A percentile compares a stretch with the other conserved stretches of the same genome.
phyloP scores from a whole-genome alignment of 2,329 filamentous ascomycete species.

The Microdochium nivale region DNA sequence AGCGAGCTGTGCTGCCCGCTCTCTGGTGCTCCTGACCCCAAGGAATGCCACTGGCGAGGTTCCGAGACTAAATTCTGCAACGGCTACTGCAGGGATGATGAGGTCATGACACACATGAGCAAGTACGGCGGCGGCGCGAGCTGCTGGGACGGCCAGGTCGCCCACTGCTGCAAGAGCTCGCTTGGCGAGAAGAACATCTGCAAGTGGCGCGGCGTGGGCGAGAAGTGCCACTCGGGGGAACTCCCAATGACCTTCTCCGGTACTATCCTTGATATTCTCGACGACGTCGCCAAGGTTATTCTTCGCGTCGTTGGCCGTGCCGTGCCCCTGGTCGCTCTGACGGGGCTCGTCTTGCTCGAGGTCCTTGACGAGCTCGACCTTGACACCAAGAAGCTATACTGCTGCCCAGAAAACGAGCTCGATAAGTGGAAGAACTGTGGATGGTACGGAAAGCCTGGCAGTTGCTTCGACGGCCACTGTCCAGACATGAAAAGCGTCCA shows the following conservation, averaged over 20 bases:
- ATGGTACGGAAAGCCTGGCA: constrained; percentile 25
- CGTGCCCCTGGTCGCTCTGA: constrained; percentile 2
- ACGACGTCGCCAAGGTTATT: constrained; percentile 8
- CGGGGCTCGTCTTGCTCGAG: constrained; percentile 5
- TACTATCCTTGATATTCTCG: constrained; percentile 9
- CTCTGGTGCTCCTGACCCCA: constrained; percentile 16
- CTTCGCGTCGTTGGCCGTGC: constrained; percentile 4
- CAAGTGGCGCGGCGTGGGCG: constrained; percentile 12
- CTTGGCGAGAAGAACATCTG: constrained; percentile 12
- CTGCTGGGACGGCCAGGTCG: constrained; percentile 19
- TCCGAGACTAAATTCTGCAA: constrained; percentile 15
- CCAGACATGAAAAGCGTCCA: constrained; percentile 13
- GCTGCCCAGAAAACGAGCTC: constrained; percentile 16
- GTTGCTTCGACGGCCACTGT: constrained; percentile 24
- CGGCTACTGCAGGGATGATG: constrained; percentile 21
- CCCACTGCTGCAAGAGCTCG: constrained; percentile 19
- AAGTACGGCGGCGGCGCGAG: constrained; percentile 17
- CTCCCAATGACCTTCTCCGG: constrained; percentile 13
- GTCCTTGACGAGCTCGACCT: constrained; percentile 9
- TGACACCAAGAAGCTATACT: constrained; percentile 14
- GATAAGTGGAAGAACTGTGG: constrained; percentile 21
- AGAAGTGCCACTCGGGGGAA: constrained; percentile 12
- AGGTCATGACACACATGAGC: constrained; percentile 20
- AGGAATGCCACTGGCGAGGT: constrained; percentile 23
- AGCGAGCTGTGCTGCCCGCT: constrained; percentile 22